Base-by-base conservation (phyloP, 1,139 yeast species). In the Hemisphaericaspora xylofermentans region DNA sequence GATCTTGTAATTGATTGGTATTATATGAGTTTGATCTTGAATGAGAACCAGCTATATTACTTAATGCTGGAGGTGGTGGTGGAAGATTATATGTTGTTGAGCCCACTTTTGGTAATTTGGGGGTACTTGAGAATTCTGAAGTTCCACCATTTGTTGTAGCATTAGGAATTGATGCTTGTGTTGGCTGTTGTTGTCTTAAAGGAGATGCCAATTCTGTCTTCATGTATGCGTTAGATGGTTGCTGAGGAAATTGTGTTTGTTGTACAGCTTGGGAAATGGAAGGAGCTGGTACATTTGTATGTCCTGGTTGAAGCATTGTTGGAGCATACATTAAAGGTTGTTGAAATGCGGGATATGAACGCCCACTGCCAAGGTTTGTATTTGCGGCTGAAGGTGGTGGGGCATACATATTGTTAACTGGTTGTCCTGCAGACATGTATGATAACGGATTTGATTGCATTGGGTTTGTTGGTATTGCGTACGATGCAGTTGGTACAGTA, bases 71-170 rank as follows among this genome's bases (percentile, higher is more conserved):
- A 16, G 66, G 63, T 8, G 70, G 69, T 3, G 70, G 71, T 6
- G 71, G 71, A 38, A 68, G 53, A 44, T 58, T 66, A 45, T 57
- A 69, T 39, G 67, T 51, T 38, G 57, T 57, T 3, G 52, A 51
- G 6, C 56, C 56, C 8, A 64, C 66, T 47, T 68, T 68, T 18
- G 73, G 71, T 36, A 67, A 55, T 44, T 63, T 68, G 3, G 74
- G 71, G 10, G 71, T 65, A 32, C 53, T 54, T 14, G 51, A 51
- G 41, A 52, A 57, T 22, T 54, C 44, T 7, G 61, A 66, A 6
- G 24, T 5, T 25, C 27, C 27, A 5, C 13, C 13, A 25, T 25
- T 25, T 6, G 27, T 25, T 25, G 27, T 25, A 5, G 27, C 12
- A 18, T 13, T 6, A 18, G 31, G 2, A 13, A 15, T 28, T 16